A percentile compares a stretch with the other conserved stretches of the same genome.
Evolutionary conservation across 202 grass and related monocot species (phyloP).

Genomic region (Schoenoplectus tabernaemontani): DNA sequence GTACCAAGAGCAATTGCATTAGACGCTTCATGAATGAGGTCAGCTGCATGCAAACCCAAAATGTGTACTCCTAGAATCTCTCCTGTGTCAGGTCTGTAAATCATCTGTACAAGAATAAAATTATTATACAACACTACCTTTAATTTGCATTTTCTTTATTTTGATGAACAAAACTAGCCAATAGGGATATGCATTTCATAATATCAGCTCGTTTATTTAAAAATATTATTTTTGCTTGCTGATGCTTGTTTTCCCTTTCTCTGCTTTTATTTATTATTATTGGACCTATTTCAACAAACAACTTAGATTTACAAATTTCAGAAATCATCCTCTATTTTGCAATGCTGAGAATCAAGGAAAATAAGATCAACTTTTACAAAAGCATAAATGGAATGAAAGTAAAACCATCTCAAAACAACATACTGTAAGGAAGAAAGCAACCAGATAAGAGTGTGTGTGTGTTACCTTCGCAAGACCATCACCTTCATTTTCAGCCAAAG

Average conservation of each 20-base stretch:
- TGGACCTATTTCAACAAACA: not conserved
- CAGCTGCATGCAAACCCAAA: conserved; percentile 87
- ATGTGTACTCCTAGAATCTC: conserved; percentile 98
- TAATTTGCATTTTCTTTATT: not conserved
- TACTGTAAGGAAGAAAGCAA: not conserved
- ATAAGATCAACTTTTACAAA: not conserved
- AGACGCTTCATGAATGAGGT: conserved; percentile 90
- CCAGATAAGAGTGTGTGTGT: not conserved
- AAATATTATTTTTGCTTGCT: not conserved
- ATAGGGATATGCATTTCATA: not conserved
- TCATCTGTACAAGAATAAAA: conserved; percentile 47
- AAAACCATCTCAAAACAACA: not conserved
- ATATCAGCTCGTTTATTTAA: not conserved
- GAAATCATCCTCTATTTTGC: not conserved
- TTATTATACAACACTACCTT: conserved; percentile 14
- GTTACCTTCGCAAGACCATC: conserved; percentile 89
- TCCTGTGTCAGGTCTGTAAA: conserved; percentile 77
- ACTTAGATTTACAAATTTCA: not conserved
- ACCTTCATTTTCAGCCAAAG: conserved; percentile 97
- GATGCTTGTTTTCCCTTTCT: not conserved
- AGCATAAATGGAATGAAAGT: not conserved
- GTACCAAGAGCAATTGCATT: conserved; percentile 92
- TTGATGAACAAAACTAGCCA: not conserved
- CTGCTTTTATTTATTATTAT: not conserved
- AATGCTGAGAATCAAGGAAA: not conserved